Percentiles rank a stretch among this genome's conserved stretches.
phyloP scores from a whole-genome alignment of 2,329 filamentous ascomycete species.

The Thyridium curvatum region DNA sequence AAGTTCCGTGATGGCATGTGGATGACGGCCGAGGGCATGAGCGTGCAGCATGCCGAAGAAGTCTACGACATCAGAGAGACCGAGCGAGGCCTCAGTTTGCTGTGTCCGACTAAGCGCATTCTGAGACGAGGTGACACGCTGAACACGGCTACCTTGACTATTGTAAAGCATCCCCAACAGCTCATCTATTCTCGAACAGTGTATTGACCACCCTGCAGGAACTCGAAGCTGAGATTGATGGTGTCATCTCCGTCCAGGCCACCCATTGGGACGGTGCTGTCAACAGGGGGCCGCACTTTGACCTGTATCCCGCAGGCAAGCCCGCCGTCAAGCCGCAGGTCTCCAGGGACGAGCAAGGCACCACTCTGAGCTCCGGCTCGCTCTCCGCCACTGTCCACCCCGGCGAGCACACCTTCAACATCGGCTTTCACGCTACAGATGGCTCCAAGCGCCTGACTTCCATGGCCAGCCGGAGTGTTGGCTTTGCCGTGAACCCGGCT shows the following conservation, averaged over 20 bases:
- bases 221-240: slow-evolving; percentile 49
- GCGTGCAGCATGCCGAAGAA: slow-evolving; percentile 61
- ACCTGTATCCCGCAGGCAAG: slow-evolving; percentile 47
- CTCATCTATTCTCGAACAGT: too few species aligned
- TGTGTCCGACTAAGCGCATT: slow-evolving; percentile 53
- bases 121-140: slow-evolving; percentile 46
- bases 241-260: slow-evolving; percentile 52
- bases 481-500: slow-evolving; percentile 48
- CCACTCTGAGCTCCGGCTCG: slow-evolving; percentile 42
- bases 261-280: slow-evolving; percentile 51
- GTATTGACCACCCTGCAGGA: slow-evolving; percentile 25
- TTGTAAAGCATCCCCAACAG: slow-evolving; percentile 24
- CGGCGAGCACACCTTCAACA: slow-evolving; percentile 44
- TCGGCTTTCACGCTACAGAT: slow-evolving; percentile 46
- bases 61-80: slow-evolving; percentile 45
- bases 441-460: slow-evolving; percentile 46
- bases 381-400: slow-evolving; percentile 45
- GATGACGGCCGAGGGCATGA: slow-evolving; percentile 54
- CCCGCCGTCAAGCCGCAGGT: slow-evolving; percentile 34
- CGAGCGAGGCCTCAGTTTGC: slow-evolving; percentile 42
- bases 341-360: slow-evolving; percentile 31
- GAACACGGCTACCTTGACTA: slow-evolving; percentile 47
- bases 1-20: slow-evolving; percentile 64
- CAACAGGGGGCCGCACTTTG: slow-evolving; percentile 48
- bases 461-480: slow-evolving; percentile 47